Conservation (phyloP, 2,329 filamentous ascomycete species). For the Penicillium sp. region DNA sequence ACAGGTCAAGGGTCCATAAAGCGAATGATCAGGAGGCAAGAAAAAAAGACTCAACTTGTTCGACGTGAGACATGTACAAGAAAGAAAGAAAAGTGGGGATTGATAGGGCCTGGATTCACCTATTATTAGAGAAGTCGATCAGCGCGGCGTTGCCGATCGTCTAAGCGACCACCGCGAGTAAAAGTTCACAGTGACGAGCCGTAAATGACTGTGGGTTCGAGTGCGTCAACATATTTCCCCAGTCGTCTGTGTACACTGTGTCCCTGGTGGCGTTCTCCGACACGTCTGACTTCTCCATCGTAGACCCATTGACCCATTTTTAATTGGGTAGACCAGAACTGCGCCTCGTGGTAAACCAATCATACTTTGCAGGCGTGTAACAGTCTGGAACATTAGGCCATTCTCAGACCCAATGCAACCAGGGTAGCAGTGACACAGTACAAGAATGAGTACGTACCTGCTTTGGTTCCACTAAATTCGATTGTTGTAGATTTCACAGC, state of each 20-base stretch:
- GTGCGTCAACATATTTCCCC: conserved; percentile 1
- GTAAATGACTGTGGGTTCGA: not conserved
- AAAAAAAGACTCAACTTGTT: conserved; percentile 2
- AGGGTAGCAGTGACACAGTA: not conserved
- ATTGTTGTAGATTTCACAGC: not conserved
- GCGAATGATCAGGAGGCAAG: not conserved
- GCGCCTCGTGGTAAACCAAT: conserved; percentile 6
- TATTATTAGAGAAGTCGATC: conserved; percentile 2
- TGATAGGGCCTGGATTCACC: not conserved
- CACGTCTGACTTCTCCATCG: not conserved
- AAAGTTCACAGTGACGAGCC: not conserved
- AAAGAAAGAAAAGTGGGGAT: conserved; percentile 3
- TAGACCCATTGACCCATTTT: not conserved
- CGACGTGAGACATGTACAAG: conserved; percentile 4
- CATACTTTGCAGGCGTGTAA: not conserved
- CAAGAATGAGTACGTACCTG: not conserved
- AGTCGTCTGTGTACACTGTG: not conserved
- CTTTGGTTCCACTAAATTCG: not conserved
- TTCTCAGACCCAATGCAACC: not conserved
- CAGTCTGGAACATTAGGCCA: conserved; percentile 4
- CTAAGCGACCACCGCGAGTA: not conserved
- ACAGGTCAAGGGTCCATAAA: not conserved
- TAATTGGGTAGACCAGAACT: not conserved
- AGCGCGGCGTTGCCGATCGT: conserved; percentile 1
- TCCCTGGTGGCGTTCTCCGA: conserved; percentile 1